Evolutionary conservation across 192 early-diverging fungal genomes (phyloP).

Genomic region (Chytriomyces hyalinus): DNA sequence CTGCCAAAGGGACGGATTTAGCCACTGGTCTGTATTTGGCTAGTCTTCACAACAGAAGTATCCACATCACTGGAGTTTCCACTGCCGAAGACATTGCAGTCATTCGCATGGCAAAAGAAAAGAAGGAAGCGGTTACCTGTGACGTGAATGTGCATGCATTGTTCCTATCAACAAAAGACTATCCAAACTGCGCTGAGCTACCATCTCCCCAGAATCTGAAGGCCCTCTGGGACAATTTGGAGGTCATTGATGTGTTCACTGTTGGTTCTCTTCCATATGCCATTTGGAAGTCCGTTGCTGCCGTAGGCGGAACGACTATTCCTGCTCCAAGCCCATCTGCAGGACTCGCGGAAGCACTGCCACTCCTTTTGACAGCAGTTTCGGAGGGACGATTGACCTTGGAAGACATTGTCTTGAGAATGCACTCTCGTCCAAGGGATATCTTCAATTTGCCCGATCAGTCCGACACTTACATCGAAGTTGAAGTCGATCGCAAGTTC

Average conservation of each 20-base stretch:
- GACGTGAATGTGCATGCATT: slow-evolving; percentile 90
- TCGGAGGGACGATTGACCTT: slow-evolving; percentile 77
- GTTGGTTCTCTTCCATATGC: slow-evolving; percentile 72
- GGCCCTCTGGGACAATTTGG: slow-evolving; percentile 77
- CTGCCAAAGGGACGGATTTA: slow-evolving; percentile 86
- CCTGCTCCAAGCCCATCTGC: slow-evolving; percentile 39
- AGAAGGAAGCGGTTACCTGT: slow-evolving; percentile 86
- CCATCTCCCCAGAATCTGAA: slow-evolving; percentile 62
- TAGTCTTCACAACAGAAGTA: slow-evolving; percentile 77
- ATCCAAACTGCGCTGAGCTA: slow-evolving; percentile 28
- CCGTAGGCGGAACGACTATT: slow-evolving; percentile 7
- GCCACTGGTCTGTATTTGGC: slow-evolving; percentile 88
- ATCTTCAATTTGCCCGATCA: slow-evolving; percentile 95
- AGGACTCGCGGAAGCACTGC: slow-evolving; percentile 72
- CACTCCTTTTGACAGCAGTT: slow-evolving; percentile 83
- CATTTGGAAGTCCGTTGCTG: slow-evolving; percentile 57
- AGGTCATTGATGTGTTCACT: slow-evolving; percentile 90
- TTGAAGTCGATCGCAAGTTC: slow-evolving; percentile 80
- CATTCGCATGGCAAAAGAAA: slow-evolving; percentile 84
- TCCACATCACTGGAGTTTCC: slow-evolving; percentile 88
- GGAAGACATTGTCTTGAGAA: slow-evolving; percentile 73
- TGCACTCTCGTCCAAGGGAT: slow-evolving; percentile 84
- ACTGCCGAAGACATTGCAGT: slow-evolving; percentile 82
- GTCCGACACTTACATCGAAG: slow-evolving; percentile 91
- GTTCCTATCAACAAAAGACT: slow-evolving; percentile 68